Conservation (phyloP, 768 basidiomycete species). For the Auriscalpium microsporum region DNA sequence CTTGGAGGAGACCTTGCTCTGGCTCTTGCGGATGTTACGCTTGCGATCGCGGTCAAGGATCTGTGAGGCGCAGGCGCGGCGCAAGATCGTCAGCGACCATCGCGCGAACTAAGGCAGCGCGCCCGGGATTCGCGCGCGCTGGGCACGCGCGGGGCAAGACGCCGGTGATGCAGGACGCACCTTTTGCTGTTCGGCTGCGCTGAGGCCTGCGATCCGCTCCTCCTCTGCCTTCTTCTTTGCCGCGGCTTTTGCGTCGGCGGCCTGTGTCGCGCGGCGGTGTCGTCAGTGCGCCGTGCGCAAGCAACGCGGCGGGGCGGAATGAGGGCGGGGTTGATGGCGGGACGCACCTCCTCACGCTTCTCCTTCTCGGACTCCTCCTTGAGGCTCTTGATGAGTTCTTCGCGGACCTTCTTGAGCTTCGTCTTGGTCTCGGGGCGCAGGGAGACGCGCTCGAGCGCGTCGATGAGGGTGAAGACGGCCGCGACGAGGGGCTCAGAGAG, state of each 20-base stretch:
- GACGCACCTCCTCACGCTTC: conserved; percentile 58
- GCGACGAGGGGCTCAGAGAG: conserved; percentile 54
- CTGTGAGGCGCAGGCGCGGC: conserved; percentile 22
- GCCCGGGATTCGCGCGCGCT: background rate
- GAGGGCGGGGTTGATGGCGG: background rate
- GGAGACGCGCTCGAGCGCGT: conserved; percentile 42
- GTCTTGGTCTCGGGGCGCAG: conserved; percentile 75
- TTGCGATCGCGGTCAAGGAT: conserved; percentile 72
- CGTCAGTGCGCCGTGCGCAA: background rate
- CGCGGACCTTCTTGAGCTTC: conserved; percentile 68
- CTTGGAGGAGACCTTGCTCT: conserved; percentile 47
- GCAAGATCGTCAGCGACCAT: background rate
- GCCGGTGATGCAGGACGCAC: conserved; percentile 23
- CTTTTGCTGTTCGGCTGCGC: conserved; percentile 79
- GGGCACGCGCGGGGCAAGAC: background rate
- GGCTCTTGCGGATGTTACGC: conserved; percentile 58
- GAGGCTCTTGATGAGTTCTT: conserved; percentile 62
- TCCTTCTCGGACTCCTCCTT: conserved; percentile 60
- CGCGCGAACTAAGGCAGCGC: too few relatives aligned
- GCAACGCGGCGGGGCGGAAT: background rate
- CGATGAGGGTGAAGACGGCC: conserved; percentile 68
- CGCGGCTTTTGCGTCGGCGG: conserved; percentile 58
- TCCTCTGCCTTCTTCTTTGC: conserved; percentile 70
- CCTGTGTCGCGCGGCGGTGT: conserved; percentile 17
- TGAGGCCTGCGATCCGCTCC: conserved; percentile 63